Evolutionary conservation across 169 alveolate genomes (phyloP).

Genomic region (Plasmodium reichenowi): DNA sequence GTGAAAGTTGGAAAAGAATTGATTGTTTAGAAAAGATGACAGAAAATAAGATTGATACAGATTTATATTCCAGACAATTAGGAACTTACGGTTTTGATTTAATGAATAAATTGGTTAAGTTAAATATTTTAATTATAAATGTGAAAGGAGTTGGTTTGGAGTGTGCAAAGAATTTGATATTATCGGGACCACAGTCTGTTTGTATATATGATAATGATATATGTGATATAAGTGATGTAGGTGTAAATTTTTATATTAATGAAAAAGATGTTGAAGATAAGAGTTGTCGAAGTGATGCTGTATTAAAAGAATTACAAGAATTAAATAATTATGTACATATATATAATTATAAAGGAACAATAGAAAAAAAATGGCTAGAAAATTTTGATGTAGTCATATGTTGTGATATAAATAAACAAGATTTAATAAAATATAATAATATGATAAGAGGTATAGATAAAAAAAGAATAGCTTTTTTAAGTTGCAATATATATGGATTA

Average conservation of each 20-base stretch:
- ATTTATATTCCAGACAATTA: conserved; percentile 97
- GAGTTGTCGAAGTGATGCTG: conserved; percentile 94
- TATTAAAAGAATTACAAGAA: conserved; percentile 88
- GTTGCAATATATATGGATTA: conserved; percentile 91
- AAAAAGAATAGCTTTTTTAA: conserved; percentile 89
- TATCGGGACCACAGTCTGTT: conserved; percentile 97
- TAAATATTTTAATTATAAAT: conserved; percentile 95
- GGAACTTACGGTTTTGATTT: conserved; percentile 99
- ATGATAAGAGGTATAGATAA: conserved; percentile 79
- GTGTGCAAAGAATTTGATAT: conserved; percentile 95
- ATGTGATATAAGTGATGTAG: conserved; percentile 92
- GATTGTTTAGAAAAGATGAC: conserved; percentile 17
- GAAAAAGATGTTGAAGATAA: conserved; percentile 92
- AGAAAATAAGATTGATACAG: conserved; percentile 90
- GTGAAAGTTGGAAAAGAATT: conserved; percentile 7
- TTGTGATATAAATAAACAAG: conserved; percentile 81
- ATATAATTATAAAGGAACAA: conserved; percentile 44
- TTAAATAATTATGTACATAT: conserved; percentile 75
- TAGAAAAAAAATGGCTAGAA: conserved; percentile 79
- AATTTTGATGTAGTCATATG: conserved; percentile 88
- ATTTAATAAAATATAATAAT: conserved; percentile 78
- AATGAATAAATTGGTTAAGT: conserved; percentile 95
- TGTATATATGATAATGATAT: conserved; percentile 91
- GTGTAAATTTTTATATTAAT: conserved; percentile 94
- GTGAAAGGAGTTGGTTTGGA: conserved; percentile 93